Evolutionary conservation across 768 basidiomycete genomes (phyloP).

Genomic region (Termitomyces sp.): DNA sequence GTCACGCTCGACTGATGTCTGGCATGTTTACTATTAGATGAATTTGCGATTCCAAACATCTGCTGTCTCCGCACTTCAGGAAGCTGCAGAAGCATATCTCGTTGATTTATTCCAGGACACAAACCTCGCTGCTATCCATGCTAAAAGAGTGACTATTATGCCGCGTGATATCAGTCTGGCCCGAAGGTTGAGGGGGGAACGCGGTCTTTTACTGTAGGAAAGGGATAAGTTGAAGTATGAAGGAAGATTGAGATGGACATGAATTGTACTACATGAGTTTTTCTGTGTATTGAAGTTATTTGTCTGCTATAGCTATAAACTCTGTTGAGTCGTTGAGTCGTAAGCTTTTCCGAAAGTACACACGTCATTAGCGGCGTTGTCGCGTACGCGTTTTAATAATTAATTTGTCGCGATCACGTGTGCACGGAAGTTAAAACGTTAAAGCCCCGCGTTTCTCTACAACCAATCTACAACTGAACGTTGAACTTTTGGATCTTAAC

Average conservation of each 20-base stretch:
- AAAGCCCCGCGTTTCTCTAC: no score
- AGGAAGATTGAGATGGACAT: background rate
- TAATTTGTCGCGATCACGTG: background rate
- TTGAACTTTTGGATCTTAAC: no score
- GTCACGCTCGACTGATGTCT: background rate
- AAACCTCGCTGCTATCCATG: conserved; percentile 19
- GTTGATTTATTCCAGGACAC: conserved; percentile 18
- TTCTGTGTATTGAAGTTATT: no score
- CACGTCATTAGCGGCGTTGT: no score
- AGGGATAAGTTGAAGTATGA: background rate
- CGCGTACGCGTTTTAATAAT: background rate
- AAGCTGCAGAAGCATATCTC: conserved; percentile 20
- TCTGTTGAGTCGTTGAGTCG: no score
- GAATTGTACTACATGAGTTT: background rate
- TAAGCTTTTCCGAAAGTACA: no score
- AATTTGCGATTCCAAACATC: conserved; percentile 17
- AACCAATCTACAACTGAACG: no score
- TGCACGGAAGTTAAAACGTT: background rate
- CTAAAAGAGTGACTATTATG: conserved; percentile 20
- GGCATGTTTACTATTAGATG: conserved; percentile 4
- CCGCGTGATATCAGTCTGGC: conserved; percentile 16
- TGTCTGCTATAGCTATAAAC: no score
- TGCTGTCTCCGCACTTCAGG: conserved; percentile 18
- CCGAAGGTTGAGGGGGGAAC: conserved; percentile 13
- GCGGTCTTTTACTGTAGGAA: background rate